Evolutionary conservation across 257 asterid species (phyloP).

Genomic region (Solanum chilense): DNA sequence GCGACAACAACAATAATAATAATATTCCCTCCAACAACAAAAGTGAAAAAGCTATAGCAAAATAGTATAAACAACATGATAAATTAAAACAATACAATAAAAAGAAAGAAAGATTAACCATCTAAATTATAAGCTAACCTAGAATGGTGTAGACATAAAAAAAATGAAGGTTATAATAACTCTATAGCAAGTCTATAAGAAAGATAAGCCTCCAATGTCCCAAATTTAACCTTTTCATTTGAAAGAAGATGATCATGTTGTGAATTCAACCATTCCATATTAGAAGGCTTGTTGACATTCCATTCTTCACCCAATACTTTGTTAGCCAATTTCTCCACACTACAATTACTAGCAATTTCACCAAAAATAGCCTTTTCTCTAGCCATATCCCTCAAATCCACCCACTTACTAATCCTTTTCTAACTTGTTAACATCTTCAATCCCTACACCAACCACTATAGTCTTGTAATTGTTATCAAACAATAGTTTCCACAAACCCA

Average conservation of each 20-base stretch:
- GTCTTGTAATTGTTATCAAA: background rate
- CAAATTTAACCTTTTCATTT: background rate
- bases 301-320: background rate
- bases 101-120: too few relatives aligned
- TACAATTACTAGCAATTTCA: background rate
- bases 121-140: too few relatives aligned
- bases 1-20: too few relatives aligned
- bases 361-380: background rate
- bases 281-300: background rate
- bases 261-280: background rate
- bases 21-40: too few relatives aligned
- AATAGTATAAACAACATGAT: too few relatives aligned
- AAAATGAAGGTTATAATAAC: too few relatives aligned
- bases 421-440: background rate
- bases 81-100: too few relatives aligned
- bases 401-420: background rate
- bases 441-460: background rate
- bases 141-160: too few relatives aligned
- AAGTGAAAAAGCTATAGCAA: too few relatives aligned
- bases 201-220: background rate
- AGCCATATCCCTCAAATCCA: background rate
- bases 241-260: background rate
- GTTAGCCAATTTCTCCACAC: background rate
- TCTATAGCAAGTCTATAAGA: too few relatives aligned
- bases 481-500: background rate